Base-by-base conservation (phyloP, 164 flowering plant species). In the Magnolia changhungtana region DNA sequence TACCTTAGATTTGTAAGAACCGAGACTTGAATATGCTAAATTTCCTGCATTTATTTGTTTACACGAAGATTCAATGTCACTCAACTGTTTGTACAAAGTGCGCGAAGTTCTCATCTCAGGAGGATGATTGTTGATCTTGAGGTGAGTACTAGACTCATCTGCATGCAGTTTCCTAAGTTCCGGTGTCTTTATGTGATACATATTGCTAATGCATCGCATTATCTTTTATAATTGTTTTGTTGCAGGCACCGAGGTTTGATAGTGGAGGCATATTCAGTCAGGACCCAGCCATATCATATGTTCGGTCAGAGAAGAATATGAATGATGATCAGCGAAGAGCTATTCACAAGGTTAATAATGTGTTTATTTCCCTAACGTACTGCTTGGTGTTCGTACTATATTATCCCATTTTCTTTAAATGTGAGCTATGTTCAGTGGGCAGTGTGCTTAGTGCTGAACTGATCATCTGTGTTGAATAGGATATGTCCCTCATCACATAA, bases 271-370 rank as follows among this genome's bases (percentile, higher is more conserved):
- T 91, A 81, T 81, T 88, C 63, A 96, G 96, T 86, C 99, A 96
- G 80, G 98, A 96, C 84, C 98, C 99, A 74, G 97, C 97, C 71
- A 84, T 94, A 84, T 88, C 99, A 49, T 96, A 92, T 80, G 75
- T 96, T 4, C 85, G 90, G 88, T 92, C 98, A 45, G 92, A 91
- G 81, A 89, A 86, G 75, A 89, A 78, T 80, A 84, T 96, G 81
- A 96, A 96, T 87, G 85, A 90, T 80, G 99, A 96, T 88, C 99
- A 96, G 77, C 90, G 98, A 55, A 86, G 90, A 82, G 92, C 98
- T 50, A 88, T 96, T 74, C 84, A 88, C 73, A 96, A 96, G 96
- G 99, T 75, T 24, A 20, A 68, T 65, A 24, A 59, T 68, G 55
- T 49, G 8, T 70, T 37, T 65, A 21, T 73, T 73, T 50, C 65